Evolutionary conservation across 192 early-diverging fungal genomes (phyloP).

Genomic region (Podila clonocystis): DNA sequence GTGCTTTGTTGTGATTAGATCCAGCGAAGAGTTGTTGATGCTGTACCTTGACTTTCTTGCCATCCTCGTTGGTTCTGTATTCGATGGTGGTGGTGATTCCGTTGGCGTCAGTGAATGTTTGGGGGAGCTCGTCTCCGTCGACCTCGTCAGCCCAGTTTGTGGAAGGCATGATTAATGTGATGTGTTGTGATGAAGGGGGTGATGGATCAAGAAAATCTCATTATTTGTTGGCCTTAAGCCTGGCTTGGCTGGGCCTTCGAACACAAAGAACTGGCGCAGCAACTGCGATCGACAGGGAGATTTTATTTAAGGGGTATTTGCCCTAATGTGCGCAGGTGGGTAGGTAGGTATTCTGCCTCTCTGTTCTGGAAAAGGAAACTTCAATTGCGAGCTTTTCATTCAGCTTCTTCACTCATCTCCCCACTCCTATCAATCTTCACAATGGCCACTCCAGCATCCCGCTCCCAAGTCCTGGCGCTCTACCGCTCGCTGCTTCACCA

Average conservation of each 20-base stretch:
- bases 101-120: constrained; percentile 74
- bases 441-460: constrained; percentile 48
- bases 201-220: neutral
- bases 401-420: neutral
- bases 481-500: constrained; percentile 82
- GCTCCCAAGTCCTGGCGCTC: constrained; percentile 73
- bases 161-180: constrained; percentile 41
- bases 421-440: neutral
- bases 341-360: neutral
- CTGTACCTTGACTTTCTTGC: constrained; percentile 88
- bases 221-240: neutral
- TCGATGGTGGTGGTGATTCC: constrained; percentile 86
- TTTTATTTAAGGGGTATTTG: too few species aligned
- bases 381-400: neutral
- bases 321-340: neutral
- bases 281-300: too few species aligned
- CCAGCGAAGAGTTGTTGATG: neutral
- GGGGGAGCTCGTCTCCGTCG: constrained; percentile 48
- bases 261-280: too few species aligned
- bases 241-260: neutral
- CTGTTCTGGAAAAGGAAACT: neutral
- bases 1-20: constrained; percentile 2
- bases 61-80: constrained; percentile 87
- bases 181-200: constrained; percentile 11
- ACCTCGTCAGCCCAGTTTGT: constrained; percentile 55